Conservation (phyloP, 169 alveolate genomes). For the Plasmodium adleri region DNA sequence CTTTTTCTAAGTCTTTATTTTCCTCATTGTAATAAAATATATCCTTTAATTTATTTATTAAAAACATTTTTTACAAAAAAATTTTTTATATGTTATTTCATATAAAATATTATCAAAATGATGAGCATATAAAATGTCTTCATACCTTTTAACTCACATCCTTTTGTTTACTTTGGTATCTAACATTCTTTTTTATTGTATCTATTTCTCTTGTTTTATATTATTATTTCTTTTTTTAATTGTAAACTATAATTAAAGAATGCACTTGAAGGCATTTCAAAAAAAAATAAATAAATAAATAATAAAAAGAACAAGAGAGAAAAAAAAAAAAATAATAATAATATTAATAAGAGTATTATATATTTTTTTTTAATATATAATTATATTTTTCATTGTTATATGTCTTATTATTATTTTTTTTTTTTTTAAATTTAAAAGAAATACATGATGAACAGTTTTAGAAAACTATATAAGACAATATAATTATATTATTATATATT, state of each 20-base stretch:
- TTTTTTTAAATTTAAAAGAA: no score
- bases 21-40: conserved; percentile 31
- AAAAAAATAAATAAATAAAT: background rate
- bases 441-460: no score
- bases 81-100: background rate
- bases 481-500: no score
- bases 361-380: no score
- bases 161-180: background rate
- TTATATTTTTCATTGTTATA: no score
- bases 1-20: conserved; percentile 13
- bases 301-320: no score
- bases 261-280: conserved; percentile 24
- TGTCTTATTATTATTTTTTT: no score
- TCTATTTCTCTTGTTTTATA: background rate
- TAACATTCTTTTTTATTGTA: conserved; percentile 5
- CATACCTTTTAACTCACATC: background rate
- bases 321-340: no score
- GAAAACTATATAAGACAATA: no score
- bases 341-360: no score
- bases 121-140: no score
- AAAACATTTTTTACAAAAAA: conserved; percentile 21
- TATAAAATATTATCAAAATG: background rate
- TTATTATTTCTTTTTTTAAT: background rate
- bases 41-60: conserved; percentile 37
- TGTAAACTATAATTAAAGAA: background rate